These are phyloP conservation scores for Tephrocybe rancida DNA, from an alignment of 768 basidiomycete species.

Conservation along the genomic window DNA sequence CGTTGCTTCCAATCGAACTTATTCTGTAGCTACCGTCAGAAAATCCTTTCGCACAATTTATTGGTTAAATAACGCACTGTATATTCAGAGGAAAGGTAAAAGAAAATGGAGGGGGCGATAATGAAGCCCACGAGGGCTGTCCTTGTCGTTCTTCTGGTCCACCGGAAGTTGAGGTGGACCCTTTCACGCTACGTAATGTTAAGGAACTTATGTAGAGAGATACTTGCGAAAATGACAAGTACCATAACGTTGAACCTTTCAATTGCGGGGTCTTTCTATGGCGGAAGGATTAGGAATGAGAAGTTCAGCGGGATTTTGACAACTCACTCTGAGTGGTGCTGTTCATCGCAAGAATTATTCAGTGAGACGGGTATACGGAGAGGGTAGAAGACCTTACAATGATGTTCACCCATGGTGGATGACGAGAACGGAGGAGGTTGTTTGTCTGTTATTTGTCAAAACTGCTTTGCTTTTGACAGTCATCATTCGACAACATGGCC, in stretches of 20 bases:
- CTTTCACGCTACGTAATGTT: slow-evolving; percentile 65
- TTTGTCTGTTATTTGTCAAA: slow-evolving; percentile 34
- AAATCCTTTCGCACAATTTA: background rate
- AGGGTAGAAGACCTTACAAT: slow-evolving; percentile 32
- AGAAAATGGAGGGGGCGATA: slow-evolving; percentile 62
- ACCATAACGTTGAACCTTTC: slow-evolving; percentile 60
- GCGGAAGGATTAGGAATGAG: background rate
- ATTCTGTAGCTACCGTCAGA: slow-evolving; percentile 12
- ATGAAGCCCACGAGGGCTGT: slow-evolving; percentile 64
- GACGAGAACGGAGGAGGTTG: slow-evolving; percentile 24
- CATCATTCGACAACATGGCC: slow-evolving; percentile 52
- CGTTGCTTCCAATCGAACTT: slow-evolving; percentile 59
- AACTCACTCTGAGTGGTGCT: slow-evolving; percentile 63
- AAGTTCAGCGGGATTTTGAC: background rate
- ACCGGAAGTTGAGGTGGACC: slow-evolving; percentile 82
- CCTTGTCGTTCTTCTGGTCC: slow-evolving; percentile 70
- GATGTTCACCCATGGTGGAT: slow-evolving; percentile 67
- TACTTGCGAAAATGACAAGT: slow-evolving; percentile 8
- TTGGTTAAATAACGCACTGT: slow-evolving; percentile 35
- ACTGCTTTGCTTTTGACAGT: slow-evolving; percentile 38
- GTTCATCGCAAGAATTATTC: slow-evolving; percentile 14
- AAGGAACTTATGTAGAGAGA: slow-evolving; percentile 1
- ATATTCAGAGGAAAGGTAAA: slow-evolving; percentile 47
- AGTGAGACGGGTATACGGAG: slow-evolving; percentile 5
- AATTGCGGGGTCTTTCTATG: slow-evolving; percentile 57